Conservation (phyloP, 305 asterid species). For the Rubia balearica region DNA sequence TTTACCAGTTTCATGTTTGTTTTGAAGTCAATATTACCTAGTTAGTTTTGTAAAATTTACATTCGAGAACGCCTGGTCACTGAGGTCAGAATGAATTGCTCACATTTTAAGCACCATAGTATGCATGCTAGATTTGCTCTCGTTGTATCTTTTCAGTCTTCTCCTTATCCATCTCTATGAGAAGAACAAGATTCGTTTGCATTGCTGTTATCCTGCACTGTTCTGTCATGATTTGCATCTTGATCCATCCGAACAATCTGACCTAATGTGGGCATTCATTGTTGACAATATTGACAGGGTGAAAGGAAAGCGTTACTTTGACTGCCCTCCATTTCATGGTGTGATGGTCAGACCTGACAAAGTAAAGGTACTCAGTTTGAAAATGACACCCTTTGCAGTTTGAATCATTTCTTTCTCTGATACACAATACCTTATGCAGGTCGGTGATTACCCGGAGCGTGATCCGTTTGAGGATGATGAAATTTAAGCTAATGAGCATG, state of each 20-base stretch:
- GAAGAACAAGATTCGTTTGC: neutral
- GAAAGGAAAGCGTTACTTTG: constrained; percentile 82
- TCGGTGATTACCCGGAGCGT: constrained; percentile 81
- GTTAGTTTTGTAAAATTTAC: neutral
- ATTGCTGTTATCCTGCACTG: neutral
- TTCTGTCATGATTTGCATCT: neutral
- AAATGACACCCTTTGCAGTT: neutral
- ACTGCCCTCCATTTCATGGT: constrained; percentile 81
- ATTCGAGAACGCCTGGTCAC: neutral
- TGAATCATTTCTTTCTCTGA: neutral
- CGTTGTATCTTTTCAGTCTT: neutral
- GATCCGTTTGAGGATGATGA: constrained; percentile 93
- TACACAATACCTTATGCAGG: constrained; percentile 36
- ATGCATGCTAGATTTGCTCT: neutral
- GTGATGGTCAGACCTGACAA: constrained; percentile 86
- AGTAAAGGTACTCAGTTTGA: constrained; percentile 54
- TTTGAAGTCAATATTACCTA: neutral
- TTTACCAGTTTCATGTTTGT: neutral
- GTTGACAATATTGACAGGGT: constrained; percentile 42
- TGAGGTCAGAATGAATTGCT: neutral
- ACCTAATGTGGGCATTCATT: too few relatives aligned
- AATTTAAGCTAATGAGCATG: constrained; percentile 45
- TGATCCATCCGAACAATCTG: too few relatives aligned
- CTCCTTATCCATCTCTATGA: neutral
- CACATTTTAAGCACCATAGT: neutral